These are phyloP conservation scores for Botrytis fabae DNA, from an alignment of 2,329 filamentous ascomycete species.

Conservation along the genomic window DNA sequence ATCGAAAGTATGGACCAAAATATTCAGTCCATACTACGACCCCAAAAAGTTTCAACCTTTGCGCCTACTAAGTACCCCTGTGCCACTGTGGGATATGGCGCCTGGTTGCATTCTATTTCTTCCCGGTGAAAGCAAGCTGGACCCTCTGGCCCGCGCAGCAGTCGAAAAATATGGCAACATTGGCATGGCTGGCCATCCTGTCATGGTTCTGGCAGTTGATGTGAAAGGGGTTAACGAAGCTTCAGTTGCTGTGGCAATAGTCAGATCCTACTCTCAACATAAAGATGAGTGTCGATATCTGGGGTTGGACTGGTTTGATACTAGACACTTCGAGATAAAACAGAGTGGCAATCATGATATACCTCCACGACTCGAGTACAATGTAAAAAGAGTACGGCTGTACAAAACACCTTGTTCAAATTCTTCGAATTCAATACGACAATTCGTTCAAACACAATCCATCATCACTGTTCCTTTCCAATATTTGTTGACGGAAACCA, in stretches of 20 bases:
- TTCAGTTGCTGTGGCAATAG: background rate
- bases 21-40: slow-evolving; percentile 13
- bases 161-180: background rate
- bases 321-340: background rate
- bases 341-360: too few relatives aligned
- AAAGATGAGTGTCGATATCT: background rate
- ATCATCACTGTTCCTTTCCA: background rate
- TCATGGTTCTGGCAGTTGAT: slow-evolving; percentile 7
- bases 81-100: slow-evolving; percentile 23
- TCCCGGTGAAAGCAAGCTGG: background rate
- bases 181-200: background rate
- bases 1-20: slow-evolving; percentile 16
- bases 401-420: slow-evolving; percentile 2
- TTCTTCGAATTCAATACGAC: background rate
- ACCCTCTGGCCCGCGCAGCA: background rate
- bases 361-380: background rate
- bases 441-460: background rate
- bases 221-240: background rate
- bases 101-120: slow-evolving; percentile 11
- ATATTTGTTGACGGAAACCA: background rate
- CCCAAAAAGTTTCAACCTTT: background rate
- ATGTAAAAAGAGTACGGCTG: background rate
- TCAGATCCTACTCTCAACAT: background rate
- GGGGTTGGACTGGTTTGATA: slow-evolving; percentile 1
- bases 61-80: background rate